phyloP scores from a whole-genome alignment of 2,329 filamentous ascomycete species.

The Botrytis fabae region DNA sequence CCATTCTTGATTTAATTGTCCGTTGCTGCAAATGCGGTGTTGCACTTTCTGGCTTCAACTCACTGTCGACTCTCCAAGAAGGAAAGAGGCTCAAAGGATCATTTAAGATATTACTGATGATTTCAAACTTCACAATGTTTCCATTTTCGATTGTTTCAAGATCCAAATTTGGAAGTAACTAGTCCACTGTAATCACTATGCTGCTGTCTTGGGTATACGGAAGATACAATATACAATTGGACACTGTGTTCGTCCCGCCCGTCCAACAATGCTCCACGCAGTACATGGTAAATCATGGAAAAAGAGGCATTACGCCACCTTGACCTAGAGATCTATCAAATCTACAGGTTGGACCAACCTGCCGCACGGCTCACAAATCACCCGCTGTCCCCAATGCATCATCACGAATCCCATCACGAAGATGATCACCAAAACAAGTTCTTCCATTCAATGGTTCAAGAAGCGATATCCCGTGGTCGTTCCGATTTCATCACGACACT shows the following conservation, averaged over 20 bases:
- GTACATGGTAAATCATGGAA: constrained; percentile 6
- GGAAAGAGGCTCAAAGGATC: constrained; percentile 22
- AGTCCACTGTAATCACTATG: constrained; percentile 10
- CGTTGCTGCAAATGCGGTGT: constrained; percentile 8
- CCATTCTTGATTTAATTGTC: constrained; percentile 2
- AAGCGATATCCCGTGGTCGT: constrained; percentile 4
- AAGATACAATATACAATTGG: constrained; percentile 8
- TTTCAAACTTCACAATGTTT: constrained; percentile 11
- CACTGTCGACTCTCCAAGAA: not conserved
- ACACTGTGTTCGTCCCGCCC: constrained; percentile 3
- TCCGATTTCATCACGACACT: constrained; percentile 3
- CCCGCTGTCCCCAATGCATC: constrained; percentile 12
- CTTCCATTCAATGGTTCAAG: not conserved
- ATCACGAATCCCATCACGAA: constrained; percentile 11
- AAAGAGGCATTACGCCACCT: constrained; percentile 16
- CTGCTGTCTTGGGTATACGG: not conserved
- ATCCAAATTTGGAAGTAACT: constrained; percentile 16
- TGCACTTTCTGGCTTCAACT: constrained; percentile 4
- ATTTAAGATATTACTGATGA: constrained; percentile 21
- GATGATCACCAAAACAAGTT: constrained; percentile 2
- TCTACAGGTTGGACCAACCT: not conserved
- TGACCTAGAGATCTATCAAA: constrained; percentile 13
- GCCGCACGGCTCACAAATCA: constrained; percentile 5
- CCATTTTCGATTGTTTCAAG: constrained; percentile 21
- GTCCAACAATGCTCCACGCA: not conserved